Evolutionary conservation across 1,284 basidiomycete genomes (phyloP), one percentile per base, ranked within the genome.

Genomic region (Microbotryum intermedium): DNA sequence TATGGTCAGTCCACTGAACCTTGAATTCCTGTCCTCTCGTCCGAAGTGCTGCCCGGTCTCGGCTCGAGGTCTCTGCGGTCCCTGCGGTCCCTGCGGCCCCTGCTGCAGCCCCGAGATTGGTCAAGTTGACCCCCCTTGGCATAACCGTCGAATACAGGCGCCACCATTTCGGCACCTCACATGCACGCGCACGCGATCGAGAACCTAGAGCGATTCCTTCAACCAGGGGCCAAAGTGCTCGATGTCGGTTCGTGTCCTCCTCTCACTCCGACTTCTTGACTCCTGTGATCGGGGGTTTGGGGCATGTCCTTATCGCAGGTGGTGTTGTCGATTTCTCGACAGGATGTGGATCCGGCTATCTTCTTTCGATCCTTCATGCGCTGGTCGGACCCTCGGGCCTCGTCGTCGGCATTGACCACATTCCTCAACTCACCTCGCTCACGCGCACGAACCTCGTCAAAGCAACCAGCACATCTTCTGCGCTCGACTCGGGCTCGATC

Each of bases 361-460:
- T 89, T 48, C 76, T 76, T 25, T 88, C 86, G 0, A 84, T 93
- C 6, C 77, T 95, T 42, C 82, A 89, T 70, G 83, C 86, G 61
- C 81, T 92, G 50, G 79, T 90, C 18, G 72, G 75, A 23, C 70
- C 75, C 0, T 69, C 72, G 45, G 87, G 85, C 8, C 84, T 78
- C 62, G 86, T 97, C 4, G 79, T 95, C 16, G 93, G 91, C 2
- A 88, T 98, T 65, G 94, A 98, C 57, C 94, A 98, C 69, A 80
- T 94, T 71, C 75, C 79, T 51, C 88, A 90, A 74, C 79, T 93
- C n/a, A 80, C 85, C 55, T 78, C 84, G 49, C 82, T 85, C 42
- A 70, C 78, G n/a, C 77, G 80, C 28, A 78, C 81, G 50, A 82
- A 83, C 18, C 73, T 75, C 58, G 87, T 90, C 80, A 80, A 77